Base-by-base conservation (phyloP, 73 alveolate species). In the Symbiodinium pilosum region DNA sequence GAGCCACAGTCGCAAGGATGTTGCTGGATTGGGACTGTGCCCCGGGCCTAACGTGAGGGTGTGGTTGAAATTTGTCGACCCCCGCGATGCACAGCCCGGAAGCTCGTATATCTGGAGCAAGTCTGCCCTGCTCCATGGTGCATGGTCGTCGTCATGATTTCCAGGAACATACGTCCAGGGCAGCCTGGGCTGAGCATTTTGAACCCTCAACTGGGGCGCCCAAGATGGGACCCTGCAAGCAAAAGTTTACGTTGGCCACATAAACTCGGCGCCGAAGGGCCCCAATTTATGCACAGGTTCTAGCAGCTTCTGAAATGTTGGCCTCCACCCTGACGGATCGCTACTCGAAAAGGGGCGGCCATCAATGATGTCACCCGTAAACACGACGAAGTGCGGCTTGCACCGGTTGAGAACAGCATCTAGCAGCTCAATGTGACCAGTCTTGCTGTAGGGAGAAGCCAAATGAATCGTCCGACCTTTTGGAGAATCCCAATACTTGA, bases 151-250 rank as follows among this genome's bases (percentile, higher is more conserved):
- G 38, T 93, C 98, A 64, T 93, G 98, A 84, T 93, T 93, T 20
- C 98, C 98, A 28, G 98, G 98, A 18, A 93, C 68, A 38, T 43
- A 93, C 47, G 98, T 93, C 98, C 98, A 93, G 12, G 97, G 97
- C 51, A 91, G 39, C 97, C 97, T 91, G 20, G 43, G 42, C 6
- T n/a, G n/a, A n/a, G n/a, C n/a, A n/a, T 21, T 16, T 16, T n/a
- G n/a, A n/a, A n/a, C n/a, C n/a, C n/a, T n/a, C n/a, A n/a, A n/a
- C n/a, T n/a, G n/a, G n/a, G n/a, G n/a, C n/a, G n/a, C n/a, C n/a
- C n/a, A n/a, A n/a, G n/a, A n/a, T n/a, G n/a, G n/a, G n/a, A n/a
- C n/a, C 73, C 2, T 30, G 4, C 30, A 16, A 54, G 16, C 71
- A 54, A 52, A 52, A 28, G 21, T 18, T 1, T 28, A 52, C n/a